A percentile compares a stretch with the other conserved stretches of the same genome.
phyloP scores from a whole-genome alignment of 164 flowering plant species.

The Piper betle region DNA sequence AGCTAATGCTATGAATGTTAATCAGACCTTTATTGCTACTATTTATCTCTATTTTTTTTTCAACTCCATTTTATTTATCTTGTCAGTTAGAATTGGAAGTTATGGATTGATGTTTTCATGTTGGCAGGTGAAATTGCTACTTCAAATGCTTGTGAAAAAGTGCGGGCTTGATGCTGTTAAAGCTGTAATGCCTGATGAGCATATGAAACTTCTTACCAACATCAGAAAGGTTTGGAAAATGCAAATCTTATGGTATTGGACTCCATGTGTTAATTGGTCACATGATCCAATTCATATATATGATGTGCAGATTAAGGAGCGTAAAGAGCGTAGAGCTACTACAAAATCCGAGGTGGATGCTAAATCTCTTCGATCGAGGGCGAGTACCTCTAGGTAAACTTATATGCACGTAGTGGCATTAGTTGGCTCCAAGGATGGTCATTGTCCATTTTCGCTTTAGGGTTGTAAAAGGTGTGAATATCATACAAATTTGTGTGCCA shows the following conservation, averaged over 20 bases:
- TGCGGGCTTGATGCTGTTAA: constrained; percentile 95
- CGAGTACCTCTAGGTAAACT: constrained; percentile 77
- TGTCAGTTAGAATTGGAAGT: not conserved
- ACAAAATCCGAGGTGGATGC: constrained; percentile 36
- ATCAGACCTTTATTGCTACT: not conserved
- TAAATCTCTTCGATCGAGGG: constrained; percentile 54
- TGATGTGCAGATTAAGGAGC: constrained; percentile 52
- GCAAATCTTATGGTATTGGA: not conserved
- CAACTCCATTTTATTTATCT: not conserved
- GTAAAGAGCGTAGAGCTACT: constrained; percentile 49
- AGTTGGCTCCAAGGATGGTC: not conserved
- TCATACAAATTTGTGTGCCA: too few species aligned
- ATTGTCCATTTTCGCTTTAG: not conserved
- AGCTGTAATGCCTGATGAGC: constrained; percentile 95
- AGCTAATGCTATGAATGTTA: not conserved
- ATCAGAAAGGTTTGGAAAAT: constrained; percentile 62
- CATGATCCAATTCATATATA: not conserved
- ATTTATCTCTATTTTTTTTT: too few species aligned
- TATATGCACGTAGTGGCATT: not conserved
- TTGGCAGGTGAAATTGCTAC: constrained; percentile 62
- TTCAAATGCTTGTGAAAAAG: constrained; percentile 88
- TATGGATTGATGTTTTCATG: not conserved
- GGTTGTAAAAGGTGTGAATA: too few species aligned
- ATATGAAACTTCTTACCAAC: constrained; percentile 88
- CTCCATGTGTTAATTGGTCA: not conserved